Conservation (phyloP, 306 rosid species). For the Vigna reflexopilosa region DNA sequence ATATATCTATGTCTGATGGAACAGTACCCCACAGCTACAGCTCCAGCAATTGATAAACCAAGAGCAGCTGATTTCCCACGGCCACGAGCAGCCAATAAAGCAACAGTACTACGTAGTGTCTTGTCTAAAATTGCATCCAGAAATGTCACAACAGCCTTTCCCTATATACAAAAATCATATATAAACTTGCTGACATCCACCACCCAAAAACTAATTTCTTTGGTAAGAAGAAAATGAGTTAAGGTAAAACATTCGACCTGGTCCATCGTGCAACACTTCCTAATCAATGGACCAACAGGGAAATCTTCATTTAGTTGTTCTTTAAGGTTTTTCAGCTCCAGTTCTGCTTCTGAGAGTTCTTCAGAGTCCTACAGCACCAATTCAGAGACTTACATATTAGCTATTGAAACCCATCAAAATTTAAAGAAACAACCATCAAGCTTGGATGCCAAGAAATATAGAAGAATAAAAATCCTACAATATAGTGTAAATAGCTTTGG, state of each 20-base stretch:
- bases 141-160: constrained; percentile 88
- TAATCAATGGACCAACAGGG: constrained; percentile 89
- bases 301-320: constrained; percentile 81
- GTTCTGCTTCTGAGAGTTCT: constrained; percentile 79
- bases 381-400: constrained; percentile 23
- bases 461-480: constrained; percentile 22
- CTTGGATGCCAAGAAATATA: constrained; percentile 34
- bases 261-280: constrained; percentile 87
- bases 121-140: constrained; percentile 87
- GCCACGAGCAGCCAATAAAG: constrained; percentile 94
- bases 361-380: constrained; percentile 70
- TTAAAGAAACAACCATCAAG: constrained; percentile 32
- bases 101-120: constrained; percentile 79
- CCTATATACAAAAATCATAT: constrained; percentile 57
- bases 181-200: constrained; percentile 9
- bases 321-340: constrained; percentile 78
- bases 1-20: constrained; percentile 22
- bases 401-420: constrained; percentile 14
- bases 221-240: constrained; percentile 23
- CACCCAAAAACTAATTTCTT: constrained; percentile 29
- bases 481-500: constrained; percentile 19
- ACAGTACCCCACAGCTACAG: constrained; percentile 86
- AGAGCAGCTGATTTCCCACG: constrained; percentile 99
- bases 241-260: constrained; percentile 63
- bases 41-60: constrained; percentile 95